Evolutionary conservation across 345 rosid genomes (phyloP).

Genomic region (Carallia brachiata): DNA sequence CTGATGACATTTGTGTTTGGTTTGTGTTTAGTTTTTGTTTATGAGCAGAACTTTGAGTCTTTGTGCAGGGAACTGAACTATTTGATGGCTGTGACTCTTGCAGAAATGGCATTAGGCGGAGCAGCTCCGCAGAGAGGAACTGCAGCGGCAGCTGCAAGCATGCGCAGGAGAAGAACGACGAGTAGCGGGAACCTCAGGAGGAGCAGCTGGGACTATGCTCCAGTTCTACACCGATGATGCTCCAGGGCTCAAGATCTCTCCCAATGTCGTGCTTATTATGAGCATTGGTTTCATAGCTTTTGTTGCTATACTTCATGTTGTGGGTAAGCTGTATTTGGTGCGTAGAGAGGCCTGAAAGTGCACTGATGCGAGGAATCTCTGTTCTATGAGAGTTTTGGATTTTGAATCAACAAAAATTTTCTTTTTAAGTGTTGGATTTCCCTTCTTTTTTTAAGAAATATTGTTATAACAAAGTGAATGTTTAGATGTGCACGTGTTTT

Average conservation of each 20-base stretch:
- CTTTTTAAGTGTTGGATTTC: not conserved
- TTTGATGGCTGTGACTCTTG: not conserved
- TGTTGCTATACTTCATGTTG: conserved; percentile 80
- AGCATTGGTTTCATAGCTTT: conserved; percentile 94
- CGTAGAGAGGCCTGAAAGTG: conserved; percentile 17
- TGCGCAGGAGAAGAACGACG: conserved; percentile 74
- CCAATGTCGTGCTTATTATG: conserved; percentile 83
- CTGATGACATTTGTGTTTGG: no score
- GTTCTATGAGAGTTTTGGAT: not conserved
- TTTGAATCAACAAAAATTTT: conserved; percentile 2
- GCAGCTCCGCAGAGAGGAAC: conserved; percentile 87
- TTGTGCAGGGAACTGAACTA: not conserved
- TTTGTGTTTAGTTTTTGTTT: not conserved
- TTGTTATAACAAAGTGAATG: no score
- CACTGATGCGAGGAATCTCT: not conserved
- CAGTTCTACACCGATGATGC: conserved; percentile 93
- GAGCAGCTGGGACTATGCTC: conserved; percentile 76
- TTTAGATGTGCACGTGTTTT: no score
- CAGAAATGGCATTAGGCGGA: conserved; percentile 63
- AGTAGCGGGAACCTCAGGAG: conserved; percentile 66
- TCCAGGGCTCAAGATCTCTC: conserved; percentile 81
- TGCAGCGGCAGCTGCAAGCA: conserved; percentile 80
- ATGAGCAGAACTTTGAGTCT: no score
- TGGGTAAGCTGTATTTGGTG: conserved; percentile 71
- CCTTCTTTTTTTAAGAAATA: no score